Percentiles rank a stretch among this genome's conserved stretches.
phyloP scores from a whole-genome alignment of 495 filamentous ascomycete species.

The Penicillium pulvis region DNA sequence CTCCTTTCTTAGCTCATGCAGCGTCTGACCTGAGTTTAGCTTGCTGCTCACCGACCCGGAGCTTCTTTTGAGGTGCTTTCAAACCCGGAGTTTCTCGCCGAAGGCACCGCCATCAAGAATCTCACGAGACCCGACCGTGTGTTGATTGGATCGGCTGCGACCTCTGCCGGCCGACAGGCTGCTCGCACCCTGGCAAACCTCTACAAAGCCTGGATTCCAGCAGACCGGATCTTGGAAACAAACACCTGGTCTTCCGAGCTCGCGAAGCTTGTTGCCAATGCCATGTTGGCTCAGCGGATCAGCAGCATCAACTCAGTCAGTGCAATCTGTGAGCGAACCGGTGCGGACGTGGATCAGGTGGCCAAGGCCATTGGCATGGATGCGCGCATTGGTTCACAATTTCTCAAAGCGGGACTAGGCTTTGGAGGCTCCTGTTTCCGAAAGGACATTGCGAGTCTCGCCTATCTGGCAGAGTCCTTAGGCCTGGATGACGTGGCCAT shows the following conservation, averaged over 20 bases:
- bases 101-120: constrained; percentile 74
- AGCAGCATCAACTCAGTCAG: constrained; percentile 83
- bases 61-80: constrained; percentile 75
- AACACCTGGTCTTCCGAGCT: constrained; percentile 82
- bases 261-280: constrained; percentile 78
- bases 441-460: constrained; percentile 77
- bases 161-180: constrained; percentile 57
- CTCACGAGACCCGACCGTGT: constrained; percentile 74
- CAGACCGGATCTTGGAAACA: constrained; percentile 65
- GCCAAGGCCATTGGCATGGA: constrained; percentile 70
- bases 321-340: constrained; percentile 77
- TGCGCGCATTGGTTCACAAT: constrained; percentile 67
- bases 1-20: constrained; percentile 20
- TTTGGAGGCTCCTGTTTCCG: constrained; percentile 85
- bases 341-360: constrained; percentile 75
- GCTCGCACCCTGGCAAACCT: constrained; percentile 63
- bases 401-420: constrained; percentile 76
- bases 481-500: constrained; percentile 71
- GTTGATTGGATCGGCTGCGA: constrained; percentile 70
- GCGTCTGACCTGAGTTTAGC: constrained; percentile 46
- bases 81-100: constrained; percentile 83
- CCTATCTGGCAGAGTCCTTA: constrained; percentile 71
- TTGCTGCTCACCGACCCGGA: constrained; percentile 56
- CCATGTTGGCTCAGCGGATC: constrained; percentile 80
- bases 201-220: constrained; percentile 73